Evolutionary conservation across 164 flowering plant genomes (phyloP).

Genomic region (grape (Vitis vinifera)): ASM3070453v1 NC_081818.1:24396001-24396500

Average conservation of each 20-base stretch:
- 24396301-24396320: slow-evolving; percentile 65
- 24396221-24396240: slow-evolving; percentile 61
- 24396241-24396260: slow-evolving; percentile 71
- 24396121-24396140: too few species aligned
- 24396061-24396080: too few species aligned
- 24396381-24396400: slow-evolving; percentile 8
- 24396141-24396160: neutral
- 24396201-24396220: slow-evolving; percentile 65
- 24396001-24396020: too few species aligned
- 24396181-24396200: neutral
- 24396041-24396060: too few species aligned
- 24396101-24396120: too few species aligned
- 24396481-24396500: too few species aligned
- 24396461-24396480: neutral
- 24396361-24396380: slow-evolving; percentile 34
- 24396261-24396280: slow-evolving; percentile 78
- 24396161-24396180: neutral
- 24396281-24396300: slow-evolving; percentile 84
- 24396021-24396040: too few species aligned
- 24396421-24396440: neutral
- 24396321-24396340: slow-evolving; percentile 65
- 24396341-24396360: slow-evolving; percentile 39
- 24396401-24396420: slow-evolving; percentile 4
- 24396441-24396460: too few species aligned
- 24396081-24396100: too few species aligned